Conservation (phyloP, 1,284 basidiomycete species). For the Taiwanofungus camphoratus region DNA sequence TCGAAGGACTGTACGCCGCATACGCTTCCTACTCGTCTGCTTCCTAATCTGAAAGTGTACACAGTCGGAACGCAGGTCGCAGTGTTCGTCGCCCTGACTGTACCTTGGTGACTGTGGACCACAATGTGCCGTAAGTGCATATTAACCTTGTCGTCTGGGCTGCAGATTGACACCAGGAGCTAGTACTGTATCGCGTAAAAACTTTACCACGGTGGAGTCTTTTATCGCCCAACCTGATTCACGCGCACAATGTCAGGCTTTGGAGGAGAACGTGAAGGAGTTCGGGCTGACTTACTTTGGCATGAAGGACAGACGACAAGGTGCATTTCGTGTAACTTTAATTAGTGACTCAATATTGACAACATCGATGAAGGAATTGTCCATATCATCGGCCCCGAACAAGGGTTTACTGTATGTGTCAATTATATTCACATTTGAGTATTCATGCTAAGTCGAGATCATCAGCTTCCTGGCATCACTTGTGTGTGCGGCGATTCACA, state of each 20-base stretch:
- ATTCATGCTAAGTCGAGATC: background rate
- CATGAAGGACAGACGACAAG: conserved; percentile 86
- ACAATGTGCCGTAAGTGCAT: conserved; percentile 87
- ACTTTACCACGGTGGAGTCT: conserved; percentile 67
- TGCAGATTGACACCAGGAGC: background rate
- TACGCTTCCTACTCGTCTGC: background rate
- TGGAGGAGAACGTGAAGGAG: conserved; percentile 94
- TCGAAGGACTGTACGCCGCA: conserved; percentile 78
- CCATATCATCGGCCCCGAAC: conserved; percentile 94
- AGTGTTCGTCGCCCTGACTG: conserved; percentile 88
- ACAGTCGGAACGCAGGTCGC: conserved; percentile 74
- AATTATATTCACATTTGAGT: background rate
- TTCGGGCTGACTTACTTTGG: conserved; percentile 96
- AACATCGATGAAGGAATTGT: conserved; percentile 67
- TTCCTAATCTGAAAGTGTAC: conserved; percentile 5
- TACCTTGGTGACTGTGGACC: conserved; percentile 92
- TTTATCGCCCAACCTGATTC: conserved; percentile 91
- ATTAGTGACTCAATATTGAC: background rate
- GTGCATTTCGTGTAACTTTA: conserved; percentile 29
- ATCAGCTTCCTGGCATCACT: conserved; percentile 86
- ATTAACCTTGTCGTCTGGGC: background rate
- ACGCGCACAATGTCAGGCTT: conserved; percentile 83
- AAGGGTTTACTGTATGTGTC: conserved; percentile 80
- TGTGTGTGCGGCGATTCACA: conserved; percentile 97
- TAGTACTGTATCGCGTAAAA: conserved; percentile 84